Evolutionary conservation across 2,329 filamentous ascomycete genomes (phyloP), one percentile per base, ranked within the genome.

Genomic region (Hymenoscyphus repandus): DNA sequence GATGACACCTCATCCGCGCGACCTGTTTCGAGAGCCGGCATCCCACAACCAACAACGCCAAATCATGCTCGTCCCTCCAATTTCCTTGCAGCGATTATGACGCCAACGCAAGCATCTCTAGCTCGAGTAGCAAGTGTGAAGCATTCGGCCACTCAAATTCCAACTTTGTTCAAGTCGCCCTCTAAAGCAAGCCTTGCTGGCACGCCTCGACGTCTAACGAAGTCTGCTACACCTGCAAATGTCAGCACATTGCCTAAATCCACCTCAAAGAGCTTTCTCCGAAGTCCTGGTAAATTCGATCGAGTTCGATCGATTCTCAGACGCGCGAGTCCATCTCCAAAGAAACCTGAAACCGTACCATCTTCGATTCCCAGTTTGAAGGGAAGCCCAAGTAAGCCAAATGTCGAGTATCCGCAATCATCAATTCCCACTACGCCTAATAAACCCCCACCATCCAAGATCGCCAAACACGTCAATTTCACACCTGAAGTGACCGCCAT

Each of bases 101-200:
- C 88, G 5, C 90, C 90, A 0, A 93, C 88, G 7, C 90, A 89
- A 66, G 74, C 88, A 6, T 89, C 87, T 1, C 68, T 88, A 46
- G 80, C 83, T 32, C 82, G 85, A 39, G 70, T 77, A 42, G 70
- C 76, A 49, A 82, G 74, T 58, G 70, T 71, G 47, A 82, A 79
- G 62, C 72, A 75, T 6, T 70, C 78, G 40, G 78, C 75, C 47
- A 72, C 72, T 18, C 75, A 64, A 11, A 63, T 65, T 38, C 63
- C 62, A 12, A 61, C 72, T 15, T 75, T 80, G 64, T 72, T 77
- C 30, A 78, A 75, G 43, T 80, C 80, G 9, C 69, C 79, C 7
- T 76, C 75, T 20, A 82, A 78, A 62, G 71, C 72, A 15, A 68
- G 69, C 27, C 53, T 73, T 18, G 57, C 45, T 5, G 44, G 63